Evolutionary conservation across 176 grass and related monocot genomes (phyloP).

Genomic region (Eragrostis nindensis): DNA sequence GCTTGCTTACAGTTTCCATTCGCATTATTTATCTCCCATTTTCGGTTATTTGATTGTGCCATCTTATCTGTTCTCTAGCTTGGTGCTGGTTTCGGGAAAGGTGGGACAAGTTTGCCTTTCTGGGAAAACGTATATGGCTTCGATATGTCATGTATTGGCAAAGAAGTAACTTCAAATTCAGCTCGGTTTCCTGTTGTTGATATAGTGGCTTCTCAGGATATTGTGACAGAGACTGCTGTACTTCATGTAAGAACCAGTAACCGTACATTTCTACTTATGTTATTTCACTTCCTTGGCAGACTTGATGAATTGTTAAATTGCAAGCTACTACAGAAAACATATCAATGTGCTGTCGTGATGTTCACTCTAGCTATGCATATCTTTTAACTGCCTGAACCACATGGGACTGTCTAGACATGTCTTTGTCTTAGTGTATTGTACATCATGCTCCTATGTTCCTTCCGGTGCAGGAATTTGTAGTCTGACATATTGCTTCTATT

Average conservation of each 20-base stretch:
- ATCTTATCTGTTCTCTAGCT: constrained; percentile 51
- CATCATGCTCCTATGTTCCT: not conserved
- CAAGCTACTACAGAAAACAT: not conserved
- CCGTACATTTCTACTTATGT: constrained; percentile 15
- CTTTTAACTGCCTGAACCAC: not conserved
- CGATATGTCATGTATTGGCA: constrained; percentile 91
- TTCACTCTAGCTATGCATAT: not conserved
- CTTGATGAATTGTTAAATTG: not conserved
- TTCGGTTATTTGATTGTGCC: constrained; percentile 9
- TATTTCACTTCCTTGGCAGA: not conserved
- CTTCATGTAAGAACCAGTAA: constrained; percentile 69
- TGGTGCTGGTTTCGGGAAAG: constrained; percentile 92
- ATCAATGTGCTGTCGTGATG: not conserved
- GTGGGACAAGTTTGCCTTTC: constrained; percentile 86
- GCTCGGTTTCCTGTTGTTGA: constrained; percentile 75
- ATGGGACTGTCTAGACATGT: not conserved
- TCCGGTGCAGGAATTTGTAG: constrained; percentile 8
- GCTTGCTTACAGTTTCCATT: not conserved
- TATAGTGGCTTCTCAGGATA: constrained; percentile 58
- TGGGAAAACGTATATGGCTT: constrained; percentile 97
- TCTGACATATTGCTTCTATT: constrained; percentile 27
- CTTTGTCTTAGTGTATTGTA: constrained; percentile 6
- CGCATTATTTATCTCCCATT: constrained; percentile 14
- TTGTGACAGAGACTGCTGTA: constrained; percentile 74
- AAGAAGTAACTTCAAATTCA: constrained; percentile 71